Percentiles rank a stretch among this genome's conserved stretches.
These are phyloP conservation scores for Suillus clintonianus DNA, from an alignment of 768 basidiomycete genomes.

Conservation along the genomic window DNA sequence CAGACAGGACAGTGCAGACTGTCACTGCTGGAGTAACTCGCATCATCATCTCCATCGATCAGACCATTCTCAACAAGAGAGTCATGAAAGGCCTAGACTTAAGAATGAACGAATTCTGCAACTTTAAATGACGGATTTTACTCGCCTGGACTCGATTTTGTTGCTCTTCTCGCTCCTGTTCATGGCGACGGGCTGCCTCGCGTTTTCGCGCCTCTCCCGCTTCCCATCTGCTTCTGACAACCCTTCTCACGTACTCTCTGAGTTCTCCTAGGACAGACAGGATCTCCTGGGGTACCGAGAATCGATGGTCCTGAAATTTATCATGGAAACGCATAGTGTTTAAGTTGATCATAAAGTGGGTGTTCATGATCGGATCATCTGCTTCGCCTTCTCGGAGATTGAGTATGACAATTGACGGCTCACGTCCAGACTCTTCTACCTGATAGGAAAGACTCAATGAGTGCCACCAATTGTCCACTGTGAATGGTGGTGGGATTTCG, in stretches of 20 bases:
- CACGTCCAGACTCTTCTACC: slow-evolving; percentile 1
- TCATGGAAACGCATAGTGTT: slow-evolving; percentile 4
- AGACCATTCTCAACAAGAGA: slow-evolving; percentile 2
- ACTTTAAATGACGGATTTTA: not conserved
- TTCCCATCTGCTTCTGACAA: not conserved
- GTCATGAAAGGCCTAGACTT: not conserved
- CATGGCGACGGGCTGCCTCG: not conserved
- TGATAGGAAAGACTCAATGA: slow-evolving; percentile 6
- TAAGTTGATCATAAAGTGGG: slow-evolving; percentile 8
- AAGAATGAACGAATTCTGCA: not conserved
- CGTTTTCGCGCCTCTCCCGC: not conserved
- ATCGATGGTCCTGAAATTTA: slow-evolving; percentile 4
- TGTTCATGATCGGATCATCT: not conserved
- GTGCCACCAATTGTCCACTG: not conserved
- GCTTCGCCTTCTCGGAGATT: slow-evolving; percentile 8
- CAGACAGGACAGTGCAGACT: slow-evolving; percentile 1
- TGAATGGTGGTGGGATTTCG: not conserved
- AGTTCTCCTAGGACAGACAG: not conserved
- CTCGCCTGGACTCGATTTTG: not conserved
- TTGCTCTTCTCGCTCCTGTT: not conserved
- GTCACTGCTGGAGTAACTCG: not conserved
- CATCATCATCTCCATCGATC: not conserved
- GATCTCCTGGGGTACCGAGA: slow-evolving; percentile 2
- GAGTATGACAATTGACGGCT: slow-evolving; percentile 6
- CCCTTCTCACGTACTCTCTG: not conserved